phyloP scores from a whole-genome alignment of 495 filamentous ascomycete species.

The Penicillium psychrofluorescens region DNA sequence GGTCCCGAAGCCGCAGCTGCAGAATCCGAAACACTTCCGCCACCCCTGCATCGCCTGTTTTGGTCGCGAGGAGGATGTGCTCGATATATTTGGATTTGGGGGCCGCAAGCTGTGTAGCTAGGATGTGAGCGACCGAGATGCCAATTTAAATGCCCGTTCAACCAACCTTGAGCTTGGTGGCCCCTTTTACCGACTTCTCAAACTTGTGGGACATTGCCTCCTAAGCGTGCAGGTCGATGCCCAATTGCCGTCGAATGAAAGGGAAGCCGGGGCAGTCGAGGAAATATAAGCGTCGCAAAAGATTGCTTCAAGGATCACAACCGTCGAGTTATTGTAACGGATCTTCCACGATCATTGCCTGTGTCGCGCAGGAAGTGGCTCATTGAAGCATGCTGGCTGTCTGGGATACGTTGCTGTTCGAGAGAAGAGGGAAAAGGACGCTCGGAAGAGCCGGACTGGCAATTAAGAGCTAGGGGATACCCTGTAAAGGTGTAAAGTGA shows the following conservation, averaged over 20 bases:
- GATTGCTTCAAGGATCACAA: constrained; percentile 16
- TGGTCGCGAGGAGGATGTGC: constrained; percentile 91
- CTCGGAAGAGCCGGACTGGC: constrained; percentile 3
- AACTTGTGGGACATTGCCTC: constrained; percentile 68
- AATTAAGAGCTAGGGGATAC: constrained; percentile 1
- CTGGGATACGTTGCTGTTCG: constrained; percentile 4
- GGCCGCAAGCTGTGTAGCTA: constrained; percentile 64
- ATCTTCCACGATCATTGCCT: constrained; percentile 17
- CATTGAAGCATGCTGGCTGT: constrained; percentile 29
- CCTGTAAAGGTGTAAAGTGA: background rate
- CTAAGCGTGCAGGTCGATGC: constrained; percentile 1
- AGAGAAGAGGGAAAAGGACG: constrained; percentile 1
- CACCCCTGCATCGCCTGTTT: constrained; percentile 90
- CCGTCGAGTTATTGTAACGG: constrained; percentile 14
- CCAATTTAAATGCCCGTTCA: background rate
- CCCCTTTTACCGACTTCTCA: constrained; percentile 90
- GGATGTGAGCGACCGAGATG: background rate
- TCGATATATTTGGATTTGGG: constrained; percentile 99
- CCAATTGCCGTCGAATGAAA: background rate
- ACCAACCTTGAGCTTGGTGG: constrained; percentile 86
- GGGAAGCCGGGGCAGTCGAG: too few relatives aligned
- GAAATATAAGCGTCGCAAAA: background rate
- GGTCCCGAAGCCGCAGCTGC: constrained; percentile 80
- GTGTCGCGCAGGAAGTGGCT: constrained; percentile 21
- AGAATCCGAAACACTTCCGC: constrained; percentile 92